phyloP scores from a whole-genome alignment of 139 green algal species.

The Auxenochlorella pyrenoidosa region DNA sequence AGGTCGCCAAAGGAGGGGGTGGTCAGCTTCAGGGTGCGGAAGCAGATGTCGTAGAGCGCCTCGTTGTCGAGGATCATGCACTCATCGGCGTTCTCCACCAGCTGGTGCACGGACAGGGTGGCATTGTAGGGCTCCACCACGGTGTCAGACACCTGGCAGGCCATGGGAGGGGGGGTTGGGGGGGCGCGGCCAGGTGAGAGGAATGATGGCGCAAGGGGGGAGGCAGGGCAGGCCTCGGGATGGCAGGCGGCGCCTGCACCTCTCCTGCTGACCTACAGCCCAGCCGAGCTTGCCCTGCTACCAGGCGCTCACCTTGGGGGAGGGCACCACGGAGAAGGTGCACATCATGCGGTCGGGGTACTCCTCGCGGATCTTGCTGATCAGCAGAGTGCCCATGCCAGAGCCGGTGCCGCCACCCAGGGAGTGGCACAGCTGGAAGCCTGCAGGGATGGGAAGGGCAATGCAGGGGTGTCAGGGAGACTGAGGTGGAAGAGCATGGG shows the following conservation, averaged over 20 bases:
- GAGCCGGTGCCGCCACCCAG: slow-evolving; percentile 97
- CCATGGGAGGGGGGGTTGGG: background rate
- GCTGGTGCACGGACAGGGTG: slow-evolving; percentile 99
- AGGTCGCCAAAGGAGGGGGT: slow-evolving; percentile 98
- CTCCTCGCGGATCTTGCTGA: slow-evolving; percentile 94
- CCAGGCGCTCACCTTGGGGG: slow-evolving; percentile 84
- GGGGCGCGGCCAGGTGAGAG: background rate
- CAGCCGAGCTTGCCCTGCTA: background rate
- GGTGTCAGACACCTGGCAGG: slow-evolving; percentile 92
- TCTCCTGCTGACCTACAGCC: no score
- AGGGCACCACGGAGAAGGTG: slow-evolving; percentile 99
- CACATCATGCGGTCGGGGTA: slow-evolving; percentile 98
- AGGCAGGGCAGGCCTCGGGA: background rate
- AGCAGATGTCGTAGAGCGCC: slow-evolving; percentile 99
- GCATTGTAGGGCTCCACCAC: slow-evolving; percentile 99
- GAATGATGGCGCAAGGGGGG: background rate
- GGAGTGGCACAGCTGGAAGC: slow-evolving; percentile 97
- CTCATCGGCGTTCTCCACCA: slow-evolving; percentile 99
- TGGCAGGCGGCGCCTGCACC: no score
- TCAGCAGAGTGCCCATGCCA: slow-evolving; percentile 94
- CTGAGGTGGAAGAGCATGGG: no score
- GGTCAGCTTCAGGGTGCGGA: slow-evolving; percentile 99
- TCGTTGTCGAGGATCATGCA: slow-evolving; percentile 99
- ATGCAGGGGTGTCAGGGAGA: background rate
- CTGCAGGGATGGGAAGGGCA: slow-evolving; percentile 46